Evolutionary conservation across 768 basidiomycete genomes (phyloP).

Genomic region (Phylloporus arenicola): DNA sequence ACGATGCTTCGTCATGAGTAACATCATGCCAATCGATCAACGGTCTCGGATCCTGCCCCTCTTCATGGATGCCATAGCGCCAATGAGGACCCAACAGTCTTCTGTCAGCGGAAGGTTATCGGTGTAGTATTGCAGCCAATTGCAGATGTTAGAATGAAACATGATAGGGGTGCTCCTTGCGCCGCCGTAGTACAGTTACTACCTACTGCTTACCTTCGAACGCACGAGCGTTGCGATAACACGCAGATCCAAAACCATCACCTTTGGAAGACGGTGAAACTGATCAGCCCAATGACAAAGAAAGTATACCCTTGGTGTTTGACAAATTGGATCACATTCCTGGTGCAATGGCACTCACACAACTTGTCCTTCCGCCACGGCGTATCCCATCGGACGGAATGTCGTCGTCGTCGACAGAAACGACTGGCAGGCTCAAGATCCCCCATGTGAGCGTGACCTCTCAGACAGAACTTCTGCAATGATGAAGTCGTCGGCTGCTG

Average conservation of each 20-base stretch:
- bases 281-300: constrained; percentile 7
- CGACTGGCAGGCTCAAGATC: constrained; percentile 5
- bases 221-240: too few species aligned
- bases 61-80: constrained; percentile 14
- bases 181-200: too few species aligned
- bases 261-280: constrained; percentile 30
- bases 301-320: constrained; percentile 45
- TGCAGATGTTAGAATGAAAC: too few species aligned
- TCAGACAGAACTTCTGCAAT: constrained; percentile 61
- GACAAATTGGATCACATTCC: constrained; percentile 88
- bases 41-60: too few species aligned
- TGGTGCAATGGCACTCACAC: constrained; percentile 82
- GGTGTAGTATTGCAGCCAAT: too few species aligned
- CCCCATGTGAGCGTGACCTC: constrained; percentile 47
- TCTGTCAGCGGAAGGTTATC: too few species aligned
- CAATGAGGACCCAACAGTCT: constrained; percentile 15
- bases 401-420: constrained; percentile 6
- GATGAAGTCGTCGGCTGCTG: constrained; percentile 59
- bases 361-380: constrained; percentile 57
- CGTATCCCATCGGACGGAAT: neutral
- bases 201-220: too few species aligned
- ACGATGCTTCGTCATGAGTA: too few species aligned
- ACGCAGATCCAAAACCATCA: neutral
- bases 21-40: too few species aligned
- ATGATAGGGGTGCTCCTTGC: too few species aligned